Conservation (phyloP, 2,329 filamentous ascomycete species). For the Penicillium sclerotigenum region DNA sequence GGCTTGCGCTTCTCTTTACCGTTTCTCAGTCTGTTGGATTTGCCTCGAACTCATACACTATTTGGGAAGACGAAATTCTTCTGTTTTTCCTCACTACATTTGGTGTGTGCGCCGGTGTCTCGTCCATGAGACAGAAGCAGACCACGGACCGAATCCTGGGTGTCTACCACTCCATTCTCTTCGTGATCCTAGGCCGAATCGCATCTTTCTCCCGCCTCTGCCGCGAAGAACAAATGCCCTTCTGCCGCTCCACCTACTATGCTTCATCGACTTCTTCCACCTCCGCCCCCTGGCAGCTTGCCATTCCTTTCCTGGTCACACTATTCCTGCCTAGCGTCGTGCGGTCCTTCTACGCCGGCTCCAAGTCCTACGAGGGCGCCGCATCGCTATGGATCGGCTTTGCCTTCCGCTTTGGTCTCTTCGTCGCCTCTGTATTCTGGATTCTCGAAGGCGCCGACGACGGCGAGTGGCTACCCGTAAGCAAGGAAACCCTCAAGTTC, state of each 20-base stretch:
- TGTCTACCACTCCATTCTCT: slow-evolving; percentile 79
- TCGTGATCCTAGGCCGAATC: slow-evolving; percentile 72
- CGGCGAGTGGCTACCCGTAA: slow-evolving; percentile 73
- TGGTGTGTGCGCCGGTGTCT: slow-evolving; percentile 68
- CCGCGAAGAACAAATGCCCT: slow-evolving; percentile 97
- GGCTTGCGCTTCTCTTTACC: slow-evolving; percentile 76
- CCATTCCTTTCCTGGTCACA: slow-evolving; percentile 72
- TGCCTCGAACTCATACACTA: slow-evolving; percentile 95
- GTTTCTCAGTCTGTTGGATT: slow-evolving; percentile 89
- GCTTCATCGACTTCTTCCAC: slow-evolving; percentile 87
- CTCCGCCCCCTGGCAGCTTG: slow-evolving; percentile 83
- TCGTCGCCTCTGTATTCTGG: slow-evolving; percentile 81
- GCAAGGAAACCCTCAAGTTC: slow-evolving; percentile 64
- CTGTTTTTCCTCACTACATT: slow-evolving; percentile 90
- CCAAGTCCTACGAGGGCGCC: slow-evolving; percentile 81
- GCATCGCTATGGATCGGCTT: slow-evolving; percentile 80
- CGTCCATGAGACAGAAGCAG: slow-evolving; percentile 69
- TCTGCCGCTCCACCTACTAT: slow-evolving; percentile 93
- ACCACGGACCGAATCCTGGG: slow-evolving; percentile 69
- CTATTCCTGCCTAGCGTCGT: slow-evolving; percentile 73
- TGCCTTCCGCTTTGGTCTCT: slow-evolving; percentile 70
- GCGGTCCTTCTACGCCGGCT: slow-evolving; percentile 76
- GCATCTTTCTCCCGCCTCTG: slow-evolving; percentile 89
- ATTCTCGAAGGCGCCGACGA: slow-evolving; percentile 77
- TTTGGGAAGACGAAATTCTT: slow-evolving; percentile 96